Evolutionary conservation across 495 filamentous ascomycete species (phyloP), one percentile per base, ranked within the genome.

Genomic region (Lepidopterella palustris): DNA sequence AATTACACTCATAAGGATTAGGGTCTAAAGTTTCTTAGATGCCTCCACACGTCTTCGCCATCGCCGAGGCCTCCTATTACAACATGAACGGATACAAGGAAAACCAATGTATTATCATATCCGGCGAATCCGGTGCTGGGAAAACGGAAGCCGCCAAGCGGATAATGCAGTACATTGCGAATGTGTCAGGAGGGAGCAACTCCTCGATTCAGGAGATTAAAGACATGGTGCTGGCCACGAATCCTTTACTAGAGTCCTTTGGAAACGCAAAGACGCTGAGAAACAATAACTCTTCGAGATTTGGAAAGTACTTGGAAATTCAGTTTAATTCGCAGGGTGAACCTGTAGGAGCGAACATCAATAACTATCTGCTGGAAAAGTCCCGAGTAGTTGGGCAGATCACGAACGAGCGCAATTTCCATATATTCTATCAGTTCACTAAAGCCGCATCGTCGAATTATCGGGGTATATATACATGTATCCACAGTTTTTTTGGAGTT

Each of bases 61-160:
- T 97, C 70, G 95, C 95, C 65, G 95, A 99, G 75, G 87, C 90
- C 3, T 76, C 92, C 51, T 97, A 99, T 77, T 97, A 97, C 76
- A 97, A 99, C 78, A 97, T 99, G 95, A 97, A 97, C 64, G 92
- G 89, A 18, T 97, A 99, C 80, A 92, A 92, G 68, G 95, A 97
- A 61, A 97, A 97, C 76, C 95, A 99, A 70, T 99, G 95, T 76
- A 92, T 99, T 53, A 99, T 99, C 72, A 99, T 99, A 61, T 97
- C 92, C 21, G 95, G 95, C 63, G 95, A 99, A 78, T 97, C 95
- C 8, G 95, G 95, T 59, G 95, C 95, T 10, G 95, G 95, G 67
- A 99, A 99, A 77, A 99, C 95, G n/a, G 95, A 99, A 72, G 95
- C 95, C 0, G 95, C 95, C 53, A 99, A 99, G 79, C 84, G 92